Evolutionary conservation across 495 filamentous ascomycete species (phyloP), one percentile per base, ranked within the genome.

Genomic region (Chaetomidium leptoderma): DNA sequence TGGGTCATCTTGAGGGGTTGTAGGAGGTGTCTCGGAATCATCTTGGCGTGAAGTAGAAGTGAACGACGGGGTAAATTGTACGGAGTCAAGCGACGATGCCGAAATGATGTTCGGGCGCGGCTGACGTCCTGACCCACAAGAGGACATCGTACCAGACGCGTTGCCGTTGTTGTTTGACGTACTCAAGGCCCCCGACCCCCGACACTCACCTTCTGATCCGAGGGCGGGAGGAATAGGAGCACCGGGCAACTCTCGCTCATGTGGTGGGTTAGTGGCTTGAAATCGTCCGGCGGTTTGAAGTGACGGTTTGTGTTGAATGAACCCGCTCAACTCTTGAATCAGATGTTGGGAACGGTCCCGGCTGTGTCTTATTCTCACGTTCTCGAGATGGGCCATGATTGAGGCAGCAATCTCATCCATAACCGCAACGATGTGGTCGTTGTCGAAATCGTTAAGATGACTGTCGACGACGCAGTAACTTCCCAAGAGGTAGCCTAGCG

Each of bases 351-450:
- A 64, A 14, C 74, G 67, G 44, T 70, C 59, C 1, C 72, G 68
- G 48, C 66, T 63, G 35, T 64, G 62, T 43, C 64, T 67, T 39
- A 70, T 46, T 24, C 69, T 59, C 11, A 67, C 65, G 37, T 66
- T 63, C 23, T 78, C 75, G 1, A 80, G 68, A 58, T 80, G 73
- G 30, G 64, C 66, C 75, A 77, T 76, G 51, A 80, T 70, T 37
- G 73, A 68, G 23, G 54, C 51, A 11, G 72, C 69, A 52, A 77
- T 75, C 51, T 77, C 75, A 48, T 62, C 57, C 58, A 80, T 45
- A 56, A 75, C 71, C 40, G 57, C 49, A 1, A 71, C 63, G 9
- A 65, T 64, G 2, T 58, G 51, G 39, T 72, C 69, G 23, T 63
- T 59, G 53, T 72, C 60, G 46, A 60, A 66, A 29, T 71, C 60